Evolutionary conservation across 306 rosid species (phyloP).

Genomic region (Rosa multiflora): DNA sequence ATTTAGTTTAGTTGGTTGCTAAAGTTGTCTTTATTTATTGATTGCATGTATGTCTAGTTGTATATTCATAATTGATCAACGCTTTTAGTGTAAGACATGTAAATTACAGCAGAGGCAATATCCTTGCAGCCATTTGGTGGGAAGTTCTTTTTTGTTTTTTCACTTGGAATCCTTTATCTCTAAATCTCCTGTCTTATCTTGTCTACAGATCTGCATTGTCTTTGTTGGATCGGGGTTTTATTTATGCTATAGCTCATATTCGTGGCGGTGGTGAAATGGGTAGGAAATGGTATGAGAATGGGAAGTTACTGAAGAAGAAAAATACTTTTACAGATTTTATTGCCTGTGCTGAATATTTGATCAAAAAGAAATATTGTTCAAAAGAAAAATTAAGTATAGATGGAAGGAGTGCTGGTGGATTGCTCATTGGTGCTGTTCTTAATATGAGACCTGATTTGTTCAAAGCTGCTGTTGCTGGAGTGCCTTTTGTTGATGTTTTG

Average conservation of each 20-base stretch:
- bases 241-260: constrained; percentile 86
- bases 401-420: constrained; percentile 97
- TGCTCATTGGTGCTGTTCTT: constrained; percentile 91
- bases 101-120: constrained; percentile 17
- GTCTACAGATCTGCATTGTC: constrained; percentile 67
- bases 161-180: constrained; percentile 11
- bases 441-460: constrained; percentile 98
- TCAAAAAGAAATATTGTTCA: constrained; percentile 67
- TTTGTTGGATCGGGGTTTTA: constrained; percentile 81
- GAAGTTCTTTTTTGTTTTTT: background rate
- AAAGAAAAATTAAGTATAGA: constrained; percentile 73
- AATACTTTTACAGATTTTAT: constrained; percentile 92
- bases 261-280: constrained; percentile 99
- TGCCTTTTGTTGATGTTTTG: constrained; percentile 94
- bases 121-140: constrained; percentile 22
- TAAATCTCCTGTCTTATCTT: constrained; percentile 23
- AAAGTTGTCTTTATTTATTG: background rate
- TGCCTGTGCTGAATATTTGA: constrained; percentile 84
- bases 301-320: constrained; percentile 81
- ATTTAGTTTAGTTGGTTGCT: background rate
- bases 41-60: background rate
- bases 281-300: constrained; percentile 96
- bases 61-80: constrained; percentile 13
- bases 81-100: constrained; percentile 15
- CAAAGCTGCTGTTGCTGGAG: constrained; percentile 89